Conservation (phyloP, 306 rosid species). For the Dryas octopetala region DNA sequence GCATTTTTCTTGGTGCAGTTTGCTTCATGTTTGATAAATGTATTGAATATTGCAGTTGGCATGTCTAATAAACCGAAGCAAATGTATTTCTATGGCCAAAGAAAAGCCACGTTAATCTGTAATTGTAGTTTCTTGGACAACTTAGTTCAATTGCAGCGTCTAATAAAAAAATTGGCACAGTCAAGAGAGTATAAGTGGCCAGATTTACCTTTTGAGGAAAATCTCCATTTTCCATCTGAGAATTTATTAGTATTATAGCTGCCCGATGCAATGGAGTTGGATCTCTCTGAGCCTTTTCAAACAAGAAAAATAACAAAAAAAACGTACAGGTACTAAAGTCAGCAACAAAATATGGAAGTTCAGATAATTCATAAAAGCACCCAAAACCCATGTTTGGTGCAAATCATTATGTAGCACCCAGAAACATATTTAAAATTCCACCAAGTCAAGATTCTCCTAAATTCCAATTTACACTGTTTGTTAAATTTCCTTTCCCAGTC, state of each 20-base stretch:
- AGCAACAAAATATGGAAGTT: neutral
- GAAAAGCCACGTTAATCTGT: neutral
- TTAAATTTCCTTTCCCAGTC: too few species aligned
- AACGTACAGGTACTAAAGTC: neutral
- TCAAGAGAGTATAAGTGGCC: neutral
- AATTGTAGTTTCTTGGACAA: neutral
- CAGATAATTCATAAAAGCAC: neutral
- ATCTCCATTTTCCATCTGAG: constrained; percentile 37
- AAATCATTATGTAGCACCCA: neutral
- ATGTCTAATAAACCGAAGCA: too few species aligned
- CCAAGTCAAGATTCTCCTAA: neutral
- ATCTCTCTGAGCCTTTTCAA: constrained; percentile 34
- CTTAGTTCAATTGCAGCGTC: neutral
- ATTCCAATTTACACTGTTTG: too few species aligned
- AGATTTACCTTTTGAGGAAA: constrained; percentile 36
- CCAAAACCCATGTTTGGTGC: neutral
- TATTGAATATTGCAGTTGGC: too few species aligned
- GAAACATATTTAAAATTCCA: neutral
- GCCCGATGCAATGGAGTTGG: constrained; percentile 36
- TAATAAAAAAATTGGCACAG: neutral
- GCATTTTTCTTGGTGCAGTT: too few species aligned
- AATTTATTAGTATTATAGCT: constrained; percentile 29
- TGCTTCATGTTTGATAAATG: too few species aligned
- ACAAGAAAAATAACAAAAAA: neutral
- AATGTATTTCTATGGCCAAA: too few species aligned